Conservation (phyloP, 176 grass and related monocot genomes). For the Chrysopogon serrulatus region DNA sequence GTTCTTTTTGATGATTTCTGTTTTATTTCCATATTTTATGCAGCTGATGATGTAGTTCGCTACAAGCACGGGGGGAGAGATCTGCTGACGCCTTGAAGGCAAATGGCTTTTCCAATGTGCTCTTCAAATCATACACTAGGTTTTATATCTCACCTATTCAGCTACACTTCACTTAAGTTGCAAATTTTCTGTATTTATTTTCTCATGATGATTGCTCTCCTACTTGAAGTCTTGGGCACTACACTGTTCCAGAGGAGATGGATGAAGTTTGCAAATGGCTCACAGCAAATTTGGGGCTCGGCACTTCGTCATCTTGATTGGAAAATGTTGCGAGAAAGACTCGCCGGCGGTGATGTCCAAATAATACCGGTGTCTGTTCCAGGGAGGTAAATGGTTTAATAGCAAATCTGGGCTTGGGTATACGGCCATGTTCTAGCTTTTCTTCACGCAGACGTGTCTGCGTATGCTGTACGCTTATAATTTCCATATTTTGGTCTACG, state of each 20-base stretch:
- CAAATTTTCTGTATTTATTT: background rate
- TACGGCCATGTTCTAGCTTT: slow-evolving; percentile 41
- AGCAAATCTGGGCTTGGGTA: slow-evolving; percentile 44
- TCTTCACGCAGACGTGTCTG: slow-evolving; percentile 26
- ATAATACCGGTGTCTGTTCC: slow-evolving; percentile 43
- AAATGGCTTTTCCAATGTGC: slow-evolving; percentile 68
- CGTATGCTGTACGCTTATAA: background rate
- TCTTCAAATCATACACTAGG: slow-evolving; percentile 87
- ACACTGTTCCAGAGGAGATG: slow-evolving; percentile 92
- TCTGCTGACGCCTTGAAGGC: slow-evolving; percentile 71
- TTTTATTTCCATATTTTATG: slow-evolving; percentile 10
- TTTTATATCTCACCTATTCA: slow-evolving; percentile 18
- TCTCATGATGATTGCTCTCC: background rate
- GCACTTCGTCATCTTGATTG: slow-evolving; percentile 39
- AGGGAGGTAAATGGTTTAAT: slow-evolving; percentile 37
- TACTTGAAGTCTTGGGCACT: slow-evolving; percentile 78
- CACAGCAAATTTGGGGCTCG: slow-evolving; percentile 45
- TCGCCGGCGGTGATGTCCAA: slow-evolving; percentile 9
- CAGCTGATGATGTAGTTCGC: slow-evolving; percentile 86
- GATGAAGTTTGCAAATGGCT: slow-evolving; percentile 86
- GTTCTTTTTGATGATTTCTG: background rate
- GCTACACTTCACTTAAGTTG: background rate
- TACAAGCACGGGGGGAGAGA: slow-evolving; percentile 89
- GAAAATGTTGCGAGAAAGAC: slow-evolving; percentile 1
- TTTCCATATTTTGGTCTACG: slow-evolving; percentile 11